A percentile compares a stretch with the other conserved stretches of the same genome.
Evolutionary conservation across 371 early-diverging fungal genomes (phyloP).

Genomic region (Saksenaea vasiformis): DNA sequence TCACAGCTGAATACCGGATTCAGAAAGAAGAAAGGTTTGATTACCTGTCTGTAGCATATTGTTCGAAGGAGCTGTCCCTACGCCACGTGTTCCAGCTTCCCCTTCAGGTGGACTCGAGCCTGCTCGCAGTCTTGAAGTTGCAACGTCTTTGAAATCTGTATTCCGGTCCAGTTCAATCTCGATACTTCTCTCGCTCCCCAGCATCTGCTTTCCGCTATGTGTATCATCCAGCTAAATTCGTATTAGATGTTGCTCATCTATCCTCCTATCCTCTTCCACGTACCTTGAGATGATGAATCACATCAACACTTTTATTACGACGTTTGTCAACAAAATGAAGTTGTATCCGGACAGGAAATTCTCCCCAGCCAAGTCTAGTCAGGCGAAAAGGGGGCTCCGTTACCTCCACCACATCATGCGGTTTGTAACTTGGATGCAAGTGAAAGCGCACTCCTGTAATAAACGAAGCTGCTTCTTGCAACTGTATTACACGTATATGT

Average conservation of each 20-base stretch:
- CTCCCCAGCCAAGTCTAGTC: constrained; percentile 92
- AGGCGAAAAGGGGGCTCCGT: constrained; percentile 79
- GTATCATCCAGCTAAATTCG: constrained; percentile 67
- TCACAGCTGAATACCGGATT: background rate
- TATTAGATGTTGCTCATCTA: background rate
- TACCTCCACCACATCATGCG: constrained; percentile 85
- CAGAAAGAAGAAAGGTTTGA: too few relatives aligned
- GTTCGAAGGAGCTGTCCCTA: background rate
- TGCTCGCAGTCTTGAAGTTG: constrained; percentile 2
- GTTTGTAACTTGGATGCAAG: constrained; percentile 89
- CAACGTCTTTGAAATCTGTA: constrained; percentile 63
- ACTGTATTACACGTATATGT: constrained; percentile 10
- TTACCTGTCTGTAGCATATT: constrained; percentile 6
- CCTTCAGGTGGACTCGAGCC: background rate
- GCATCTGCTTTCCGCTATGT: constrained; percentile 68
- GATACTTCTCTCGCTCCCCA: constrained; percentile 73
- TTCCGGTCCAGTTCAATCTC: constrained; percentile 86
- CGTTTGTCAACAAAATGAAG: constrained; percentile 76
- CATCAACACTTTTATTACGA: constrained; percentile 82
- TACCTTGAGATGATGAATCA: constrained; percentile 84
- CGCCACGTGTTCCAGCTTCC: background rate
- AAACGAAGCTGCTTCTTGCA: constrained; percentile 62
- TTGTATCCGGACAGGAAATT: constrained; percentile 86
- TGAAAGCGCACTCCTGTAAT: constrained; percentile 81
- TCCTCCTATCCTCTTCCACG: background rate